Base-by-base conservation (phyloP, 2,329 filamentous ascomycete species). In the Alternaria postmessia region DNA sequence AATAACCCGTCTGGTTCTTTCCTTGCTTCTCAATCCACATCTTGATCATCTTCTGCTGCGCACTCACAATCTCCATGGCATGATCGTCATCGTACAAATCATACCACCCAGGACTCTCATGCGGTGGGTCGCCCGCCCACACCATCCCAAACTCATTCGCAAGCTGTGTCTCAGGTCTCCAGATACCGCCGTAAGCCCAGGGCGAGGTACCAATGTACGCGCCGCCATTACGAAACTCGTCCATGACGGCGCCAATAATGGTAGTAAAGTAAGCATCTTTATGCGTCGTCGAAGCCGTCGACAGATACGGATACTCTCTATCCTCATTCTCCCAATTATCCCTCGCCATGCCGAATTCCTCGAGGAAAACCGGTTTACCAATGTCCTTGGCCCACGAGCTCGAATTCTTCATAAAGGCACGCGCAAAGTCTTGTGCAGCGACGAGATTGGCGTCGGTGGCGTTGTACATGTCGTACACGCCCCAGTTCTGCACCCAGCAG, bases 401-500 rank as follows among this genome's bases (percentile, higher is more conserved):
- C 6, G 75, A 70, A 20, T 80, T 75, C 6, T 66, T 61, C 46
- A 80, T 63, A 54, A 80, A 80, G 0, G 56, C 65, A 2, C 46
- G 65, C 0, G 78, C 78, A 53, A 79, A 80, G 3, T 73, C 66
- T 46, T 79, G 73, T 8, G 78, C 78, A 5, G 59, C 61, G 16
- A 72, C 61, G 6, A 80, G 60, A 52, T 76, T 78, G 7, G 65
- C 68, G 12, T 63, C 63, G 22, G 65, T 75, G 0, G 74, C 63
- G 48, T 80, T 71, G 30, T 77, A 73, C 78, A 79, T 79, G 60
- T 78, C 72, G 57, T 80, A 80, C 0, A 78, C 62, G 24, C 75
- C 75, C 78, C 78, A 79, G 41, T 80, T 80, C 51, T 79, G 63
- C 2, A 80, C 78, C 78, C 78, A 80, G 57, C 74, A 78, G 53